Evolutionary conservation across 2,329 filamentous ascomycete species (phyloP).

Genomic region (Pseudogymnoascus sp.): DNA sequence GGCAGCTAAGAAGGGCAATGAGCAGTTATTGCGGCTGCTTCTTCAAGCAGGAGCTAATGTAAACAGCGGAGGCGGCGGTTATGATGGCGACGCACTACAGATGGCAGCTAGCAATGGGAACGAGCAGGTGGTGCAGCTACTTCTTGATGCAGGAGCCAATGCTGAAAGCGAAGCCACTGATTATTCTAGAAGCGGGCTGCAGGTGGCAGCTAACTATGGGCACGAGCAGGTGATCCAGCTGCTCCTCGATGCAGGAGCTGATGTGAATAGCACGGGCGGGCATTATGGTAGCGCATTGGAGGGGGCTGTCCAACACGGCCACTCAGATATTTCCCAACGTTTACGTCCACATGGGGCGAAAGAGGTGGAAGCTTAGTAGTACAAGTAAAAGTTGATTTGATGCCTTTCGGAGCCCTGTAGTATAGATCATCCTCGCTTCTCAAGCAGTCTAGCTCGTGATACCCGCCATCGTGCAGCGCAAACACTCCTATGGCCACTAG

Average conservation of each 20-base stretch:
- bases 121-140: not conserved
- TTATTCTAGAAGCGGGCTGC: no score
- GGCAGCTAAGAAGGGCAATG: no score
- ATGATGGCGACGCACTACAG: not conserved
- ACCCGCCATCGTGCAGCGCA: not conserved
- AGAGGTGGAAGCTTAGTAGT: not conserved
- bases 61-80: constrained; percentile 13
- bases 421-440: not conserved
- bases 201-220: no score
- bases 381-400: not conserved
- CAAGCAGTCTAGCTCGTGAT: not conserved
- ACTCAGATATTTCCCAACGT: not conserved
- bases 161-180: no score
- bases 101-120: not conserved
- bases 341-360: not conserved
- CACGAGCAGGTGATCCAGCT: not conserved
- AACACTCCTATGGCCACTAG: constrained; percentile 13
- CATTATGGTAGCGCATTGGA: not conserved
- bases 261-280: not conserved
- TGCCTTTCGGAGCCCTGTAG: not conserved
- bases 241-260: constrained; percentile 13
- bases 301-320: not conserved
- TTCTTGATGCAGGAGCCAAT: no score
- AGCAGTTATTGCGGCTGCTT: no score
- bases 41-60: constrained; percentile 18